phyloP scores from a whole-genome alignment of 2,329 filamentous ascomycete genomes.

The Monosporascus sp. region DNA sequence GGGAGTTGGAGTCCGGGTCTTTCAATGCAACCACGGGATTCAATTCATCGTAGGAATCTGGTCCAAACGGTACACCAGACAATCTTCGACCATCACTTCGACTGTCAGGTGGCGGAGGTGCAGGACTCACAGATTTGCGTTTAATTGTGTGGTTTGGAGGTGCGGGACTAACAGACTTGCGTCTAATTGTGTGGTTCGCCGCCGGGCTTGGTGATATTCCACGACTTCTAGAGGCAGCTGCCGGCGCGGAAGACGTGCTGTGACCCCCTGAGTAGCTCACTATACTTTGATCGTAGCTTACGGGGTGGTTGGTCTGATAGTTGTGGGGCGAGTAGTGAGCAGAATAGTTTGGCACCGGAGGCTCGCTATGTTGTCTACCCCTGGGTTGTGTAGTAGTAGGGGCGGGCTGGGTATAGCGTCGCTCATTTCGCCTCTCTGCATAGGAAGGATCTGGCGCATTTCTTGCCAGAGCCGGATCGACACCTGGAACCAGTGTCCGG shows the following conservation, averaged over 20 bases:
- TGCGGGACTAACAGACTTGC: conserved; percentile 72
- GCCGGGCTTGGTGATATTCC: conserved; percentile 38
- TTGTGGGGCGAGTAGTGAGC: conserved; percentile 18
- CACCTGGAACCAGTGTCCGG: conserved; percentile 55
- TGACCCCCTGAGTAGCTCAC: conserved; percentile 22
- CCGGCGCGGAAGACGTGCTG: conserved; percentile 13
- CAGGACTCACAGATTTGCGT: conserved; percentile 72
- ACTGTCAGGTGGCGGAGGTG: conserved; percentile 46
- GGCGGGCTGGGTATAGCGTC: conserved; percentile 38
- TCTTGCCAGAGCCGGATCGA: conserved; percentile 51
- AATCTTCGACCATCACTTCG: conserved; percentile 39
- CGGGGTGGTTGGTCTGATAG: conserved; percentile 14
- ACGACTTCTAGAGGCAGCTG: conserved; percentile 16
- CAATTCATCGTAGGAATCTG: conserved; percentile 69
- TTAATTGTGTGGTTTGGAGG: conserved; percentile 55
- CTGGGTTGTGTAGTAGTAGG: conserved; percentile 35
- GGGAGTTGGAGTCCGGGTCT: conserved; percentile 21
- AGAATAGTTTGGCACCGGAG: conserved; percentile 19
- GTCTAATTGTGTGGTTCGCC: conserved; percentile 50
- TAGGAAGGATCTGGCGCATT: conserved; percentile 56
- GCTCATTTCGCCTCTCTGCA: conserved; percentile 46
- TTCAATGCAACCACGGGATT: conserved; percentile 52
- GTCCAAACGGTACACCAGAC: conserved; percentile 65
- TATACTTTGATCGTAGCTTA: conserved; percentile 30
- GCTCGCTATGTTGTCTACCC: conserved; percentile 33